Evolutionary conservation across 2,329 filamentous ascomycete species (phyloP).

Genomic region (Gremmenia infestans): DNA sequence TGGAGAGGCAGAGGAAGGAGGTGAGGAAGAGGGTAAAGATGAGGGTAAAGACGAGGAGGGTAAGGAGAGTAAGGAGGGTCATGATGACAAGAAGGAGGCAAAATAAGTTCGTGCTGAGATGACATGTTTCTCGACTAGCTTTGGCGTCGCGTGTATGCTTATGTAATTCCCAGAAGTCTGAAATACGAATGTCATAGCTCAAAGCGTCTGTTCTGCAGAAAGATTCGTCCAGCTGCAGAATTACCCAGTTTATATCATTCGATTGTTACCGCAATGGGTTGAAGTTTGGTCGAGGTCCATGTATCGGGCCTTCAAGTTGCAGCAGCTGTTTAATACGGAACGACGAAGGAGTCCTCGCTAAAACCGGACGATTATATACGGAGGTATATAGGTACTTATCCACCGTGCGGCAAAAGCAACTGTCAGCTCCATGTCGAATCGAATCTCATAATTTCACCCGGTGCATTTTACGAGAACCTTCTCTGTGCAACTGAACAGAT

Average conservation of each 20-base stretch:
- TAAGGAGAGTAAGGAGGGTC: slow-evolving; percentile 11
- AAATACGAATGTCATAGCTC: not conserved
- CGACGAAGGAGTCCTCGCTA: no score
- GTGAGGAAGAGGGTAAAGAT: not conserved
- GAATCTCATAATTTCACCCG: not conserved
- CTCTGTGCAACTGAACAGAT: no score
- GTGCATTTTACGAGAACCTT: no score
- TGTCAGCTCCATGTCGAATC: not conserved
- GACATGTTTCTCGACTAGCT: not conserved
- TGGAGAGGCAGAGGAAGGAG: slow-evolving; percentile 1
- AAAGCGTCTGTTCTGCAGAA: not conserved
- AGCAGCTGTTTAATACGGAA: no score
- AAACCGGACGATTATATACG: no score
- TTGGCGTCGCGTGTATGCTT: not conserved
- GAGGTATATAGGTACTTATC: no score
- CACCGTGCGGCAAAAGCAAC: not conserved
- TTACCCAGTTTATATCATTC: not conserved
- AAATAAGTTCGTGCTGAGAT: not conserved
- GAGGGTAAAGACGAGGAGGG: slow-evolving; percentile 18
- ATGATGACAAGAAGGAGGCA: slow-evolving; percentile 12
- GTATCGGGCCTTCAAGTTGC: no score
- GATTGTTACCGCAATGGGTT: no score
- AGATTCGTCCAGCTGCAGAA: not conserved
- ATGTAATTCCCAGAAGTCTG: not conserved
- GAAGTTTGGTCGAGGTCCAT: no score